A percentile compares a stretch with the other conserved stretches of the same genome.
These are phyloP conservation scores for Epichloe sp. DNA, from an alignment of 2,329 filamentous ascomycete genomes.

Conservation along the genomic window DNA sequence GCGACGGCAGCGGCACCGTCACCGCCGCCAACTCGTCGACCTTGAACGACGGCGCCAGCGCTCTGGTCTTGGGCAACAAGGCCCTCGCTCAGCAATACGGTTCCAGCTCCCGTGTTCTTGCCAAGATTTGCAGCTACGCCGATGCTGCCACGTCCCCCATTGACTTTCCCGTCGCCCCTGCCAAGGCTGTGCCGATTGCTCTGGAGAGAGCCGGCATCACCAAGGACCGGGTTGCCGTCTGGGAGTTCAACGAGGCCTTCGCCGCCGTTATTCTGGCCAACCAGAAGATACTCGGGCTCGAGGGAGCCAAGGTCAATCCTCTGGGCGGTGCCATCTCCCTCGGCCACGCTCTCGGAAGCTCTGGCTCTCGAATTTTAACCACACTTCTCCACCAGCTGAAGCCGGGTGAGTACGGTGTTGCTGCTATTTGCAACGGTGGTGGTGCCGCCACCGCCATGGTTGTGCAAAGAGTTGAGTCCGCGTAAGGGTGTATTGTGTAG, in stretches of 20 bases:
- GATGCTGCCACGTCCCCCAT: constrained; percentile 84
- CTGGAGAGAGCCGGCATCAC: constrained; percentile 80
- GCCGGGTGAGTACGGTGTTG: constrained; percentile 85
- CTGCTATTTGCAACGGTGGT: constrained; percentile 93
- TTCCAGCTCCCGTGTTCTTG: constrained; percentile 65
- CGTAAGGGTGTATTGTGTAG: constrained; percentile 18
- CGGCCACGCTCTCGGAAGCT: constrained; percentile 86
- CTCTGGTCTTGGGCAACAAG: constrained; percentile 72
- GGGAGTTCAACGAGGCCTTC: constrained; percentile 99
- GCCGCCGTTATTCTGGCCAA: constrained; percentile 92
- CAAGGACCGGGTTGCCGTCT: constrained; percentile 81
- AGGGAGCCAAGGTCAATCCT: constrained; percentile 70
- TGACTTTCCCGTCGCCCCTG: constrained; percentile 86
- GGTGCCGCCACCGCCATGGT: constrained; percentile 86
- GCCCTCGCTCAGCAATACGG: constrained; percentile 72
- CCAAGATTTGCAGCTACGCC: constrained; percentile 70
- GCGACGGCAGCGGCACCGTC: constrained; percentile 75
- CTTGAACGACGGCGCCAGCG: constrained; percentile 88
- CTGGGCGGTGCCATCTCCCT: constrained; percentile 85
- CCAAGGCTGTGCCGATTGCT: constrained; percentile 84
- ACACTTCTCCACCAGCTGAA: constrained; percentile 85
- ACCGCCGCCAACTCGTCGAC: constrained; percentile 92
- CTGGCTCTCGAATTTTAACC: constrained; percentile 78
- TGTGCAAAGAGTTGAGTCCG: constrained; percentile 64
- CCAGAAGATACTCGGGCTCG: constrained; percentile 75